Conservation (phyloP, 1,284 basidiomycete genomes). For the Ceratobasidium sp. region DNA sequence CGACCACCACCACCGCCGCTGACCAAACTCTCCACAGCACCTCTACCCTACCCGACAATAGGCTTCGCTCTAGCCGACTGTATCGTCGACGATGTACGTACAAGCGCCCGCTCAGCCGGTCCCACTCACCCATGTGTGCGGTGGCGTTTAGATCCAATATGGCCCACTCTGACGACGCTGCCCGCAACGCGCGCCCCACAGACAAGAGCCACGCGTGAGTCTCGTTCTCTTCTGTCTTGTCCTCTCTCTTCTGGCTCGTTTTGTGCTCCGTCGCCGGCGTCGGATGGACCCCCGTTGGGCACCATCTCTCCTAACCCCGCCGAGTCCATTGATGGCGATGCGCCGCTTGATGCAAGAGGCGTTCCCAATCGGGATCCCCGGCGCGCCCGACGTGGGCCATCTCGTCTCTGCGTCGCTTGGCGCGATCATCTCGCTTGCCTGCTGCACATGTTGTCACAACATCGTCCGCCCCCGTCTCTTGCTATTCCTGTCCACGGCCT, state of each 20-base stretch:
- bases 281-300: background rate
- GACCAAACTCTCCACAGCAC: background rate
- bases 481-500: constrained; percentile 27
- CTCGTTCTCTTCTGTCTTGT: background rate
- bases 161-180: constrained; percentile 8
- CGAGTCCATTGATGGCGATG: constrained; percentile 32
- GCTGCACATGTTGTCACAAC: constrained; percentile 35
- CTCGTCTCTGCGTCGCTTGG: constrained; percentile 34
- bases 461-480: constrained; percentile 26
- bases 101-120: constrained; percentile 2
- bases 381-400: constrained; percentile 29
- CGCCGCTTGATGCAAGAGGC: constrained; percentile 1
- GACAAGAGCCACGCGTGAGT: constrained; percentile 32
- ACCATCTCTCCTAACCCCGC: constrained; percentile 33
- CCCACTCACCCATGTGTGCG: constrained; percentile 29
- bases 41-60: constrained; percentile 16
- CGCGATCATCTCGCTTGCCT: constrained; percentile 36
- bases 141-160: constrained; percentile 17
- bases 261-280: constrained; percentile 11
- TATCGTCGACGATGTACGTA: constrained; percentile 33
- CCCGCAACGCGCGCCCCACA: background rate
- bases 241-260: background rate
- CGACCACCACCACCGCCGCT: background rate
- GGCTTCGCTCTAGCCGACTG: constrained; percentile 23
- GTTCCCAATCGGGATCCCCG: constrained; percentile 28